Evolutionary conservation across 148 eudicot genomes (phyloP), one percentile per base, ranked within the genome.

Genomic region (Vaccinium vitisidaea): DNA sequence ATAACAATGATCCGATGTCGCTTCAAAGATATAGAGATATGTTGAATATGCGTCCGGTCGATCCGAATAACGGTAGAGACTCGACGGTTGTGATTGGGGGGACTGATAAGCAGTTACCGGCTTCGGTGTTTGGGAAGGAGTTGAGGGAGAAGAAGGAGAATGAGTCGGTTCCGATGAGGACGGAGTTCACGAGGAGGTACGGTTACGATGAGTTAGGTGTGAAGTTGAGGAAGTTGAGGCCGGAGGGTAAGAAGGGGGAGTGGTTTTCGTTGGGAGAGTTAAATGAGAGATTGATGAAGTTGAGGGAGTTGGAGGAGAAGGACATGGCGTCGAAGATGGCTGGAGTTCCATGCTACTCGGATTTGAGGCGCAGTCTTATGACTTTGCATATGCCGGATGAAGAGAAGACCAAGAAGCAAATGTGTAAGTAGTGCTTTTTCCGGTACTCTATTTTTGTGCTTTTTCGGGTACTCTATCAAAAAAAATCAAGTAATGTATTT

Each of bases 231-330:
- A 83, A 58, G 80, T 86, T 93, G 95, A 90, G 96, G 89, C 95
- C 94, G 1, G 89, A 43, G 46, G 6, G 88, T 58, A 70, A 52
- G 49, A 82, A 81, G 83, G 80, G 55, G 86, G 63, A 86, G 14
- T 85, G 88, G 93, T 95, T 93, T 86, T 91, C 96, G 11, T 79
- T 95, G 18, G 79, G 82, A 30, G 98, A 93, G 85, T 85, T 95
- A 85, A 90, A 87, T 54, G 90, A 91, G 85, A 93, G 96, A 89
- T 80, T 95, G 83, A 67, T 46, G 18, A 91, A 84, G 85, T 71
- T 95, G 89, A 91, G 89, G 85, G 92, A 88, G 86, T 56, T 69
- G 23, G 96, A 93, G 84, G 84, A 85, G 83, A 59, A 84, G 84
- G 80, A 87, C 67, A 9, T n/a, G 0, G 11, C 61, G 49, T 19